Percentiles rank a stretch among this genome's conserved stretches.
These are phyloP conservation scores for Geranomyces variabilis DNA, from an alignment of 192 early-diverging fungal species.

Conservation along the genomic window DNA sequence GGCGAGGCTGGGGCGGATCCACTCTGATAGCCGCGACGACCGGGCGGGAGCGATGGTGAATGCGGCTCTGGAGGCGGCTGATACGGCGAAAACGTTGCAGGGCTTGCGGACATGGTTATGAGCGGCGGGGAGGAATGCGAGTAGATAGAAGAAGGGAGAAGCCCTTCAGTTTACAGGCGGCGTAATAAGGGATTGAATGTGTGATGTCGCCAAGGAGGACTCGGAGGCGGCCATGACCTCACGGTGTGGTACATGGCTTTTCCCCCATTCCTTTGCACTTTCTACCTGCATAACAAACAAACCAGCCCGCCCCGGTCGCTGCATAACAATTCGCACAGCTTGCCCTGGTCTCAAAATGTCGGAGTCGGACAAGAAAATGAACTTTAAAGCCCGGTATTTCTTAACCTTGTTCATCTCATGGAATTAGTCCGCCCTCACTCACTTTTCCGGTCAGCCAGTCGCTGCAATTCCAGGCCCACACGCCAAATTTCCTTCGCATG, in stretches of 20 bases:
- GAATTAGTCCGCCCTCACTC: neutral
- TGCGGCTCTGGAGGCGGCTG: conserved; percentile 11
- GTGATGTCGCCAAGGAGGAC: too few species aligned
- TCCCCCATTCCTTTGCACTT: too few species aligned
- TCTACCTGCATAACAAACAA: too few species aligned
- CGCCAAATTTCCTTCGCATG: conserved; percentile 29
- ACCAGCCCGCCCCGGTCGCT: too few species aligned
- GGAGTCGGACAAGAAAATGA: conserved; percentile 23
- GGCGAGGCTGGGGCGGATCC: neutral
- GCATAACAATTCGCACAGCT: too few species aligned
- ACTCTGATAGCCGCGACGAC: neutral
- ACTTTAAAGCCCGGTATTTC: conserved; percentile 21
- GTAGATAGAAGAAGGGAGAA: too few species aligned
- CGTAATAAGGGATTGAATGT: too few species aligned
- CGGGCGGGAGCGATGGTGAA: neutral
- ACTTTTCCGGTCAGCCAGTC: conserved; percentile 13
- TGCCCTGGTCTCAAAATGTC: too few species aligned
- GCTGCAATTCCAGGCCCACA: conserved; percentile 29
- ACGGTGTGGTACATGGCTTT: too few species aligned
- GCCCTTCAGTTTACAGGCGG: too few species aligned
- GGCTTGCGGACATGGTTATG: neutral
- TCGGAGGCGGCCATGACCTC: too few species aligned
- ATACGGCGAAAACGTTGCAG: conserved; percentile 11
- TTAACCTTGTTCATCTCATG: neutral
- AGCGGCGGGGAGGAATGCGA: too few species aligned